Evolutionary conservation across 176 grass and related monocot species (phyloP), one percentile per base, ranked within the genome.

Genomic region (Pontederia crassipes): DNA sequence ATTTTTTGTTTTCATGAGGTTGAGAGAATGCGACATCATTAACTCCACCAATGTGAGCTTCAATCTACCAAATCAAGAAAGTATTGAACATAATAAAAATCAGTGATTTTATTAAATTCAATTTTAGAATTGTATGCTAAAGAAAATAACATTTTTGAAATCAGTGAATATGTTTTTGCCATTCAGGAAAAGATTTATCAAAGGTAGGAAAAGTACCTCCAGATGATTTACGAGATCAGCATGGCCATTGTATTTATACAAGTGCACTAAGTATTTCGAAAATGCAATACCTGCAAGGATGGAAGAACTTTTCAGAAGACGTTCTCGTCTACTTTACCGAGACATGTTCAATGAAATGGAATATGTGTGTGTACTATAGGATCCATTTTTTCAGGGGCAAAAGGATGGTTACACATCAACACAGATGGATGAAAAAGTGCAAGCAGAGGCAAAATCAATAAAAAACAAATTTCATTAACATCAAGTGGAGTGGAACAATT

Each of bases 1-100:
- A 55, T 29, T 45, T 24, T 46, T 78, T 54, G 32, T 40, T 40
- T 45, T 71, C 48, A 46, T 35, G 17, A 55, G 51, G 50, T 35
- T 72, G 75, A 29, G 75, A 66, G 61, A 78, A 78, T 35, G 75
- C 67, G 24, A 78, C 59, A 49, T 78, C 75, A 56, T 78, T 78
- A 45, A 78, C 57, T 17, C 67, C 66, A 48, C 75, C 75, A 57
- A 56, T 20, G 65, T 78, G 75, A 27, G 75, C 75, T 46, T 78
- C 75, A 35, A 78, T 71, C 75, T 78, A 45, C n/a, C 12, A 60
- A 63, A 7, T 8, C 20, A 62, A 14, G 54, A 40, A 40, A 47
- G 12, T 48, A 10, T 57, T 62, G 26, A 32, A 40, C 32, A 40
- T 7, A 40, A 40, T 6, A 57, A 9, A 67, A 68, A 28, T 15